Evolutionary conservation across 208 protist species (phyloP), one percentile per base, ranked within the genome.

Genomic region (Spongospora subterranea): DNA sequence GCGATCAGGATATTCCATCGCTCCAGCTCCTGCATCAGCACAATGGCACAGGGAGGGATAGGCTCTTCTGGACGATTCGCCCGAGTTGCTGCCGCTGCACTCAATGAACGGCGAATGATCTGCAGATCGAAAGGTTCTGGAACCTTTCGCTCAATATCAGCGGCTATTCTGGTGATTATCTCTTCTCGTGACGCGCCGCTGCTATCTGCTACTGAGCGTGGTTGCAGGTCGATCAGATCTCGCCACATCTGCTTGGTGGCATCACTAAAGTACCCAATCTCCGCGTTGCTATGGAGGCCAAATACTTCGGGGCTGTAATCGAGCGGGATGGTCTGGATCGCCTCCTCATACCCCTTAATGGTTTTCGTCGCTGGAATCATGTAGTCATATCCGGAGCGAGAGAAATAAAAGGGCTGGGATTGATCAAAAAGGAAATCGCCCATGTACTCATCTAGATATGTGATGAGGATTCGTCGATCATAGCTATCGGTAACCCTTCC

Each of bases 341-440:
- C 94, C 13, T 95, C 92, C 45, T 96, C 89, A 95, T 98, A 99
- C 88, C 96, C 94, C 41, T 95, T 92, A 39, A 96, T 93, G 20
- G 95, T 95, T 0, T 97, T 93, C 53, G 92, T 93, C 41, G 94
- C 45, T 45, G 98, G 97, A 90, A 98, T 94, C 91, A 94, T 94
- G 93, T 99, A 99, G 91, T 97, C 95, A 13, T 96, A 95, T 17
- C 95, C 93, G 1, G 94, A 94, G 38, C 93, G 88, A n/a, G 93
- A 88, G 93, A 97, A 99, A 94, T 99, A 99, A 94, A 82, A 99
- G 29, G 97, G 96, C 94, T 99, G 98, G 95, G 98, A 99, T 65
- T 96, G 96, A 93, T 99, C 98, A 93, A 99, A 99, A 43, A 99
- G 94, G 94, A 99, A 99, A 93, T 99, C 98, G 60, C 98, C 98